Evolutionary conservation across 805 yeast genomes (phyloP).

Genomic region (Ogataea zsoltii): DNA sequence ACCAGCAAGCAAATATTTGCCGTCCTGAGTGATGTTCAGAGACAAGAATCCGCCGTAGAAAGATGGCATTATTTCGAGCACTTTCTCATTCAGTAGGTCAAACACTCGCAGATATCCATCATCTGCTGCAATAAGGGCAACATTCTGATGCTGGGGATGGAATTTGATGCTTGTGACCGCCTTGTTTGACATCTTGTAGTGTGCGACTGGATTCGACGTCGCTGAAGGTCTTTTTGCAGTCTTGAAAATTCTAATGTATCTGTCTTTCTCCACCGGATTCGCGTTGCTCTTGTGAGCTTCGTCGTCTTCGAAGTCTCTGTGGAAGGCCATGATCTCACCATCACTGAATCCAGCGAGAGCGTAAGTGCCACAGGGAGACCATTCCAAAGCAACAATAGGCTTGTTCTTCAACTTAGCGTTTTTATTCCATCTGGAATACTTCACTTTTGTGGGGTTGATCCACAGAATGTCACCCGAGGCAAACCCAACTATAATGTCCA

Average conservation of each 20-base stretch:
- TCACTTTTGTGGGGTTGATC: constrained; percentile 52
- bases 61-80: constrained; percentile 58
- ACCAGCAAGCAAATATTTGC: constrained; percentile 48
- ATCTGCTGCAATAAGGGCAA: constrained; percentile 56
- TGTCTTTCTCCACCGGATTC: constrained; percentile 28
- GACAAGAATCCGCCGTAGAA: constrained; percentile 66
- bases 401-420: constrained; percentile 43
- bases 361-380: constrained; percentile 48
- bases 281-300: constrained; percentile 28
- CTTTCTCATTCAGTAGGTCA: constrained; percentile 44
- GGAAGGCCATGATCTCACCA: constrained; percentile 58
- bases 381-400: constrained; percentile 47
- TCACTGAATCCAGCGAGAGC: constrained; percentile 62
- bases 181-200: constrained; percentile 59
- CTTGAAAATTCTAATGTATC: constrained; percentile 36
- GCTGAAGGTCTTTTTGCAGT: constrained; percentile 6
- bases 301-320: constrained; percentile 50
- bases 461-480: constrained; percentile 68
- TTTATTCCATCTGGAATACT: constrained; percentile 54
- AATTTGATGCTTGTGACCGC: constrained; percentile 52
- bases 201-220: constrained; percentile 50
- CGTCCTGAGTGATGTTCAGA: constrained; percentile 49
- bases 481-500: constrained; percentile 61
- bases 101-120: constrained; percentile 65
- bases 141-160: constrained; percentile 41